A percentile compares a stretch with the other conserved stretches of the same genome.
These are phyloP conservation scores for Epichloe brachyelytri DNA, from an alignment of 2,329 filamentous ascomycete species.

Conservation along the genomic window DNA sequence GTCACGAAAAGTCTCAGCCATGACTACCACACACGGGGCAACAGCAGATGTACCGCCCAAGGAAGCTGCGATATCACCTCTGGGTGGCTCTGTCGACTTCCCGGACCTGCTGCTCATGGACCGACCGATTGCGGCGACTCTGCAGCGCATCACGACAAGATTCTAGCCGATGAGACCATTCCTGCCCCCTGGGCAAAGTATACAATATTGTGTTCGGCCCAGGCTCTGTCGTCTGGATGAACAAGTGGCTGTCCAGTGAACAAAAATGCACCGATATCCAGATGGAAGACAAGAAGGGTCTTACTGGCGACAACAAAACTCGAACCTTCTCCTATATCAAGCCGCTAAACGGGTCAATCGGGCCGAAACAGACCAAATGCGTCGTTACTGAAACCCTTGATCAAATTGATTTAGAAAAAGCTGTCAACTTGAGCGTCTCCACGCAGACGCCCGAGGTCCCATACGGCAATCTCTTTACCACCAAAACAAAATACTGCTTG, in stretches of 20 bases:
- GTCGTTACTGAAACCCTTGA: conserved; percentile 80
- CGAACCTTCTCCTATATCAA: conserved; percentile 83
- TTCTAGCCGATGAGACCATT: conserved; percentile 75
- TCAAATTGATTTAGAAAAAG: conserved; percentile 72
- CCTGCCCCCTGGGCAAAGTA: conserved; percentile 77
- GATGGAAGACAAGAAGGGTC: conserved; percentile 70
- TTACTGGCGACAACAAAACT: conserved; percentile 61
- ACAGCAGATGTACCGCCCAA: conserved; percentile 29
- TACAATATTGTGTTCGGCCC: conserved; percentile 82
- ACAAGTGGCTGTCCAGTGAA: conserved; percentile 72
- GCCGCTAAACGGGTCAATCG: conserved; percentile 70
- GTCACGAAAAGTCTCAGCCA: conserved; percentile 59
- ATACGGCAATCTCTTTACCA: conserved; percentile 78
- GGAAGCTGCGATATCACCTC: conserved; percentile 28
- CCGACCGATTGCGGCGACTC: conserved; percentile 78
- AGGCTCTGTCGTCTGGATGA: conserved; percentile 67
- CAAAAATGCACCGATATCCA: conserved; percentile 84
- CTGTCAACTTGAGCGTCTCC: conserved; percentile 66
- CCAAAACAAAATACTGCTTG: conserved; percentile 90
- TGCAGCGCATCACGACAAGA: conserved; percentile 68
- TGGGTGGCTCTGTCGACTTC: conserved; percentile 48
- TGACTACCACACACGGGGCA: conserved; percentile 28
- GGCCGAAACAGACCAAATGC: conserved; percentile 90
- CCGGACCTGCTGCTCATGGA: conserved; percentile 67
- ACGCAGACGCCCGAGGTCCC: conserved; percentile 93